Evolutionary conservation across 352 stramenopile genomes (phyloP), one percentile per base, ranked within the genome.

Genomic region (Pythium diclinum): DNA sequence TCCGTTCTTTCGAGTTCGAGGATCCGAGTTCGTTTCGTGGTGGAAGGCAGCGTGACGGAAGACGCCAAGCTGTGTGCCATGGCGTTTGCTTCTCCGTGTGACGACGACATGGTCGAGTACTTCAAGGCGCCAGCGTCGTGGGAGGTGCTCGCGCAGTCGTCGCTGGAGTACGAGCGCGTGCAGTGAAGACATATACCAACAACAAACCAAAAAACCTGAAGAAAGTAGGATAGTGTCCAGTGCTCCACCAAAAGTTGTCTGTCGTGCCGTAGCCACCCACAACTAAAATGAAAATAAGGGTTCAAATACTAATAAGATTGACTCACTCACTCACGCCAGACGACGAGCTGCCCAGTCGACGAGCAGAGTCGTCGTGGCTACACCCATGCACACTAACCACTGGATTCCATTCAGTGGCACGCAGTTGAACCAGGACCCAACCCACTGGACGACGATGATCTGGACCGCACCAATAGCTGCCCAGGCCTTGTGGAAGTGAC

Each of bases 121-220:
- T 89, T 87, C 56, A 85, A 86, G 61, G 77, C 77, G 19, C 78
- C 78, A n/a, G 87, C 78, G 42, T 79, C 82, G 3, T 91, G 82
- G 82, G 82, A 89, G 60, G 71, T 87, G 57, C 76, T 83, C 28
- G 75, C 78, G 61, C 80, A 91, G 60, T 75, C 85, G 28, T 79
- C 74, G 52, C 72, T 87, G 62, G 72, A 87, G 68, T 90, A 82
- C 69, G 76, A 78, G 66, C 61, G 61, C 7, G 28, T 61, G 36
- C 40, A 23, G 40, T 47, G 17, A 47, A 19, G 40, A 47, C 3
- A 13, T 10, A 42, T 3, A 28, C 25, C 25, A 47, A 16, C 19
- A 47, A 10, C 40, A 4, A 47, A 47, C 3, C 14, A 16, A 16
- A 46, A 16, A 46, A 16, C 0, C 5, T 9, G 16, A 47, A 23